Evolutionary conservation across 352 stramenopile species (phyloP).

Genomic region (Blastocystis sp.): DNA sequence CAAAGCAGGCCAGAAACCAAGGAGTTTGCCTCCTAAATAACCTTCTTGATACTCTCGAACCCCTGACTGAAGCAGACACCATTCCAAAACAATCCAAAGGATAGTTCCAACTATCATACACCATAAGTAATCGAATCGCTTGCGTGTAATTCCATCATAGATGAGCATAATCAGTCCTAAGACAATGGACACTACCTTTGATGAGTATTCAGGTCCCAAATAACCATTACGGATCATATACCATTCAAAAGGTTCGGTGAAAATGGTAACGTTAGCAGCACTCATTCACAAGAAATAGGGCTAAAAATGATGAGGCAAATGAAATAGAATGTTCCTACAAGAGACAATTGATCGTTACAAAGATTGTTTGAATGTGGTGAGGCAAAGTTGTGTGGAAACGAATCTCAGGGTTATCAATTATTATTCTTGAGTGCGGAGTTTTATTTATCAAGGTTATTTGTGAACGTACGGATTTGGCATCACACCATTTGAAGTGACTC

Average conservation of each 20-base stretch:
- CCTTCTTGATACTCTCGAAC: conserved; percentile 39
- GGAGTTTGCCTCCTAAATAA: neutral
- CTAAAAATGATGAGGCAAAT: neutral
- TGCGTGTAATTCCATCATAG: conserved; percentile 8
- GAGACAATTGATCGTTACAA: neutral
- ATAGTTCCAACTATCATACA: neutral
- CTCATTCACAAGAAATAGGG: neutral
- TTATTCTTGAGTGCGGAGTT: no score
- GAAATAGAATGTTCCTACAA: neutral
- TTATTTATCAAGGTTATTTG: no score
- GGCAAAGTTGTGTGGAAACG: no score
- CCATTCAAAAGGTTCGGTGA: conserved; percentile 13
- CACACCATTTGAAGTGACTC: no score
- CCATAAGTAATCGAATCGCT: conserved; percentile 11
- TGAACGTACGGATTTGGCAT: no score
- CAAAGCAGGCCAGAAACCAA: conserved; percentile 20
- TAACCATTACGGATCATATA: conserved; percentile 39
- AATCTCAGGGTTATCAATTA: no score
- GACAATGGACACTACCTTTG: neutral
- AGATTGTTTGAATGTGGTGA: no score
- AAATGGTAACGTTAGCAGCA: neutral
- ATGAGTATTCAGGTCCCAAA: conserved; percentile 19
- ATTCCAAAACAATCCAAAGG: conserved; percentile 27
- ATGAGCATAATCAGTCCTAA: neutral
- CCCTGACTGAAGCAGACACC: neutral